Conservation (phyloP, 169 alveolate genomes). For the Cryptosporidium felis region DNA sequence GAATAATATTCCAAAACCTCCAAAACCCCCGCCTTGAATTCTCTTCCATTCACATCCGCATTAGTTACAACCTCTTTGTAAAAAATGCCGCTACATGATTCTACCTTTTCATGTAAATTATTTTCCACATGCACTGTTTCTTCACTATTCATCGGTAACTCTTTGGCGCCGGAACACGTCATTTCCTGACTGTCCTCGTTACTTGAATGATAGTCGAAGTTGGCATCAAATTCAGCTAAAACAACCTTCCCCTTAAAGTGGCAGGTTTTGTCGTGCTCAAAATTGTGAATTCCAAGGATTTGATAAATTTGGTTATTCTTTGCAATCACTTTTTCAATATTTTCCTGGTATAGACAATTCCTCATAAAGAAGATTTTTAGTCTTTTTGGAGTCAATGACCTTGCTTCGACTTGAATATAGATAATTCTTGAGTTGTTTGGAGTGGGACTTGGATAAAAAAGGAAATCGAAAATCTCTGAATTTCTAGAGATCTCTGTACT, state of each 20-base stretch:
- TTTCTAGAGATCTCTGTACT: background rate
- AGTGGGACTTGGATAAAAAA: background rate
- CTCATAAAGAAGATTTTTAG: constrained; percentile 7
- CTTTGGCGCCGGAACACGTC: background rate
- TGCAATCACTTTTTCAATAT: background rate
- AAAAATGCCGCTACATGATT: no score
- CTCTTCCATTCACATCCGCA: background rate
- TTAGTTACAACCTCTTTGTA: no score
- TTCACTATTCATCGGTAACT: no score
- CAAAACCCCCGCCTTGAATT: background rate
- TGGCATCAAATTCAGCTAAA: constrained; percentile 28
- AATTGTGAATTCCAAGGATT: background rate
- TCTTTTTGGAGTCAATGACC: background rate
- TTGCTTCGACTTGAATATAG: constrained; percentile 1
- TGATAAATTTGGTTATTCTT: background rate
- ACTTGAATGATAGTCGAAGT: background rate
- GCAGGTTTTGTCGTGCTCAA: background rate
- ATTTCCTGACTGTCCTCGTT: background rate
- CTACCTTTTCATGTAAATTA: no score
- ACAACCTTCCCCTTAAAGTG: constrained; percentile 11
- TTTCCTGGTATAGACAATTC: background rate
- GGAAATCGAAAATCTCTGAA: background rate
- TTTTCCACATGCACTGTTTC: no score
- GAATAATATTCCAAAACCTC: background rate
- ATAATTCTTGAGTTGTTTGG: constrained; percentile 5